phyloP scores from a whole-genome alignment of 306 rosid genomes.

The Rosa multiflora region DNA sequence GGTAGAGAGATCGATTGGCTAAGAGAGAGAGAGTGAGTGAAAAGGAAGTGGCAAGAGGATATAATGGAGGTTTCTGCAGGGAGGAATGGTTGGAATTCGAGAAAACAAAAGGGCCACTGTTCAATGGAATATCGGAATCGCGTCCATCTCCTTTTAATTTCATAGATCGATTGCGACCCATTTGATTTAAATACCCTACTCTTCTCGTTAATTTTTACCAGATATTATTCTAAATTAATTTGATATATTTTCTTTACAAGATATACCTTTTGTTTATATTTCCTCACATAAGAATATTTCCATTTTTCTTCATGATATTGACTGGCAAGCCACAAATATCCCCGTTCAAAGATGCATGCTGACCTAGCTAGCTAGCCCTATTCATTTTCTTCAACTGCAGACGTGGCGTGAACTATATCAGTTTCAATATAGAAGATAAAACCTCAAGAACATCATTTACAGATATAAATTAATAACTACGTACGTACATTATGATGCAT shows the following conservation, averaged over 20 bases:
- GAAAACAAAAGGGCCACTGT: constrained; percentile 60
- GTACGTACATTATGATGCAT: neutral
- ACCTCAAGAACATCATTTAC: neutral
- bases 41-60: constrained; percentile 28
- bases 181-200: constrained; percentile 35
- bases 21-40: constrained; percentile 16
- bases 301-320: constrained; percentile 46
- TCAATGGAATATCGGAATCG: constrained; percentile 55
- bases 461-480: neutral
- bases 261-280: constrained; percentile 9
- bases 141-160: constrained; percentile 12
- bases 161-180: constrained; percentile 48
- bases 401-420: neutral
- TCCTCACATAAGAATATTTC: constrained; percentile 59
- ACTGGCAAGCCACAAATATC: constrained; percentile 49
- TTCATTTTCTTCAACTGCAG: neutral
- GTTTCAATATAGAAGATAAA: neutral
- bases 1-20: constrained; percentile 14
- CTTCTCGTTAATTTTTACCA: constrained; percentile 29
- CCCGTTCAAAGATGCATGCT: constrained; percentile 28
- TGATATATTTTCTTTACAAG: neutral
- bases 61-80: constrained; percentile 45
- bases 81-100: constrained; percentile 58
- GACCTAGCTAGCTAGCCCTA: neutral
- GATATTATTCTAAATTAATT: constrained; percentile 15